Evolutionary conservation across 1,139 yeast species (phyloP).

Genomic region (Geotrichum siamense): DNA sequence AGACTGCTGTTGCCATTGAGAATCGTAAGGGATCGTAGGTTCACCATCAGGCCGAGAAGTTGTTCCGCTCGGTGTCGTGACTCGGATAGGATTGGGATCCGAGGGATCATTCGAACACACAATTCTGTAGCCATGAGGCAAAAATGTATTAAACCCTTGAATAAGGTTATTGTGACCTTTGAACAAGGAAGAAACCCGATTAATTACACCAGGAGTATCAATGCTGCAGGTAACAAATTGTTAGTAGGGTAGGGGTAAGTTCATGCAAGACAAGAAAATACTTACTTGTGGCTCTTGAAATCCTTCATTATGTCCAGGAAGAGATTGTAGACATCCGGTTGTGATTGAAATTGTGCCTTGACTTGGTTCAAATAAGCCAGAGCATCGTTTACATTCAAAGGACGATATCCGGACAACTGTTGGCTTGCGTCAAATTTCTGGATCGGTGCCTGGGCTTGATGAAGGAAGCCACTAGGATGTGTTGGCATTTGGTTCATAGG

Average conservation of each 20-base stretch:
- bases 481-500: constrained; percentile 16
- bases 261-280: constrained; percentile 20
- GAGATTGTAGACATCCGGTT: constrained; percentile 93
- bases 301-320: constrained; percentile 97
- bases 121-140: constrained; percentile 94
- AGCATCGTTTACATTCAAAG: constrained; percentile 93
- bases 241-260: constrained; percentile 3
- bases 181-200: constrained; percentile 82
- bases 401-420: constrained; percentile 49
- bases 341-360: constrained; percentile 81
- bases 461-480: constrained; percentile 11
- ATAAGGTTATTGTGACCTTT: constrained; percentile 89
- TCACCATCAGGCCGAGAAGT: constrained; percentile 57
- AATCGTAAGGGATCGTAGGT: constrained; percentile 17
- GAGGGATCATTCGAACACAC: constrained; percentile 86
- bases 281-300: constrained; percentile 80
- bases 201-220: constrained; percentile 98
- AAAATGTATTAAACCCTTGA: constrained; percentile 94
- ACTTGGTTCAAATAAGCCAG: constrained; percentile 92
- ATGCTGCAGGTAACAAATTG: constrained; percentile 41
- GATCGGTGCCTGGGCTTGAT: constrained; percentile 12
- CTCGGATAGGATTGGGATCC: constrained; percentile 91
- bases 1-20: constrained; percentile 18
- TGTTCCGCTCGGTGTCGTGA: constrained; percentile 92
- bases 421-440: constrained; percentile 22